Evolutionary conservation across 305 asterid species (phyloP).

Genomic region (Nicotiana rustica): DNA sequence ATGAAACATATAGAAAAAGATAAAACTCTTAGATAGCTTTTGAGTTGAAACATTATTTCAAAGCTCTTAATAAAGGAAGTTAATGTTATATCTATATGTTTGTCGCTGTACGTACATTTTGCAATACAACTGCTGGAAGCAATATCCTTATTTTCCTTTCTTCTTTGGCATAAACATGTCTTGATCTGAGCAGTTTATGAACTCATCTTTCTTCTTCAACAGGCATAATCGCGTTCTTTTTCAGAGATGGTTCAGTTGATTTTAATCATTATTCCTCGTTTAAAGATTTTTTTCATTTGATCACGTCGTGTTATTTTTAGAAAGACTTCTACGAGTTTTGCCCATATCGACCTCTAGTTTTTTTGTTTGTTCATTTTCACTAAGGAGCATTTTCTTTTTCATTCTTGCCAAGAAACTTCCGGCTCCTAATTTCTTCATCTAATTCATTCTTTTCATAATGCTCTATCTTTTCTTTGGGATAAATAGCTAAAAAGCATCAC

Average conservation of each 20-base stretch:
- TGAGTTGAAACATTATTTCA: not conserved
- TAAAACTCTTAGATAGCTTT: not conserved
- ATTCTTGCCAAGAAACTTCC: not conserved
- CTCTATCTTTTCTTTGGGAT: not conserved
- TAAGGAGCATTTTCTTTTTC: not conserved
- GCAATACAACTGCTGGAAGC: not conserved
- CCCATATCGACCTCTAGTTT: not conserved
- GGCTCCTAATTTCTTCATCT: constrained; percentile 7
- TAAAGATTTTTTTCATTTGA: not conserved
- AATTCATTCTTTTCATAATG: not conserved
- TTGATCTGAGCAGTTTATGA: not conserved
- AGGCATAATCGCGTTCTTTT: not conserved
- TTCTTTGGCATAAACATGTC: not conserved
- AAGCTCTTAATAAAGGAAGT: not conserved
- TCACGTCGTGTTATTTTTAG: not conserved
- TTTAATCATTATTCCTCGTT: not conserved
- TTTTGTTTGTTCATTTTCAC: not conserved
- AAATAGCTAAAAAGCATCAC: not conserved
- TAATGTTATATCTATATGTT: not conserved
- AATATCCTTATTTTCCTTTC: not conserved
- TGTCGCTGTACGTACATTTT: not conserved
- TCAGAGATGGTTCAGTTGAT: not conserved
- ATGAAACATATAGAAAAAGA: not conserved
- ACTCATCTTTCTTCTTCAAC: not conserved
- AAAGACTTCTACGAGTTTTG: not conserved